Percentiles rank a stretch among this genome's conserved stretches.
These are phyloP conservation scores for Trichophyton simii DNA, from an alignment of 2,329 filamentous ascomycete genomes.

Conservation along the genomic window DNA sequence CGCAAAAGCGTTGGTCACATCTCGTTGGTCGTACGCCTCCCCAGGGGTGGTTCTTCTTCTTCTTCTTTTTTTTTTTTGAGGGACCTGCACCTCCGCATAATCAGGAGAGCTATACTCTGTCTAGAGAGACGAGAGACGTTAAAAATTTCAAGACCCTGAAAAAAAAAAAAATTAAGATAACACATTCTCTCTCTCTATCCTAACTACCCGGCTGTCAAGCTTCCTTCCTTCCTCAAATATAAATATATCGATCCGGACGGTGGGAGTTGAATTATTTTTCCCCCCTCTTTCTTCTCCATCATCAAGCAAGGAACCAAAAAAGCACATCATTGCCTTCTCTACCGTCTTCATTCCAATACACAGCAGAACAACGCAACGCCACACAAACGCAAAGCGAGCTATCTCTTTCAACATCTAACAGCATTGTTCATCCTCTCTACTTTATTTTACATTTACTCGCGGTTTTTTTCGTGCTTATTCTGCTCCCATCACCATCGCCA, in stretches of 20 bases:
- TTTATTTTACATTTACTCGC: not conserved
- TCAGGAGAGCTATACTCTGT: not conserved
- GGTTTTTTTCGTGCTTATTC: not conserved
- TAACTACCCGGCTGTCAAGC: not conserved
- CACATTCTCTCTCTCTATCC: not conserved
- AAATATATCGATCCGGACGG: not conserved
- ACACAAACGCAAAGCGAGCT: not conserved
- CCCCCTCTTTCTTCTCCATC: not conserved
- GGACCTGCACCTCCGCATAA: slow-evolving; percentile 2
- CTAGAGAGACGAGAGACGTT: not conserved
- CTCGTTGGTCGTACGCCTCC: not conserved
- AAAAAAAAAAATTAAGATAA: not conserved
- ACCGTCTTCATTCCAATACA: not conserved
- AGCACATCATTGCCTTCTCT: not conserved
- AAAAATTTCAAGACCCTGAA: not conserved
- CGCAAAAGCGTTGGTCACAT: slow-evolving; percentile 1
- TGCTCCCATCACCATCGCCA: slow-evolving; percentile 10
- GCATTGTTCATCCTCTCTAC: not conserved
- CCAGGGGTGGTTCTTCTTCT: not conserved
- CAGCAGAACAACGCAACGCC: not conserved
- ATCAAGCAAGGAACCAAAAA: not conserved
- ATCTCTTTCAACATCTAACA: not conserved
- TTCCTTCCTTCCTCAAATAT: not conserved
- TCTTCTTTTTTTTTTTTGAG: not conserved
- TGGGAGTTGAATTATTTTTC: not conserved